A percentile compares a stretch with the other conserved stretches of the same genome.
Evolutionary conservation across 2,329 filamentous ascomycete genomes (phyloP).

Genomic region (Cladophialophora carrionii): DNA sequence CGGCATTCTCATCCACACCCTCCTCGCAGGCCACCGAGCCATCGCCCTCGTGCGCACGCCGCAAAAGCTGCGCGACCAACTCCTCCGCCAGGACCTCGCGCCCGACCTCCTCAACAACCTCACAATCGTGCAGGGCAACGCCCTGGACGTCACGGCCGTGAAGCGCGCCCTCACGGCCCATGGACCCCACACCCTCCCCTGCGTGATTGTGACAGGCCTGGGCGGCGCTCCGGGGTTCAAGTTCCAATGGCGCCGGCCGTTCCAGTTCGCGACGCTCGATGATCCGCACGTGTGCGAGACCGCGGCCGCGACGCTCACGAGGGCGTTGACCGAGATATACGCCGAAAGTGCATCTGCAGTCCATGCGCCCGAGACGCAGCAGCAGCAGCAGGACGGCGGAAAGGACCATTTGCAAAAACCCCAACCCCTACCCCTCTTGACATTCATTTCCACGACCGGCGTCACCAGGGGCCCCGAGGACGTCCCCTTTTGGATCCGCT

Average conservation of each 20-base stretch:
- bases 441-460: conserved; percentile 44
- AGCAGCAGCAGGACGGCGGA: too few species aligned
- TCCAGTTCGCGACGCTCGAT: conserved; percentile 41
- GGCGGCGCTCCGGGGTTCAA: conserved; percentile 43
- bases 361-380: background rate
- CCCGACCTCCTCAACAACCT: conserved; percentile 47
- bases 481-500: conserved; percentile 42
- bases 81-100: conserved; percentile 48
- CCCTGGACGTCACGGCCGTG: conserved; percentile 49
- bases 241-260: conserved; percentile 36
- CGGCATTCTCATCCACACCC: conserved; percentile 49
- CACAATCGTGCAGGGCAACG: conserved; percentile 54
- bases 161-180: conserved; percentile 45
- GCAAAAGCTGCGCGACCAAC: conserved; percentile 52
- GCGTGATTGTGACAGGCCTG: conserved; percentile 54
- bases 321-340: conserved; percentile 37
- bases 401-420: too few species aligned
- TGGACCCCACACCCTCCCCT: conserved; percentile 40
- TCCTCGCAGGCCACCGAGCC: conserved; percentile 50
- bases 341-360: conserved; percentile 14
- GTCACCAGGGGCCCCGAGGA: conserved; percentile 38
- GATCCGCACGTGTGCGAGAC: conserved; percentile 45
- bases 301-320: conserved; percentile 40
- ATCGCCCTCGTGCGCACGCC: conserved; percentile 55
- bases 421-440: conserved; percentile 39